These are phyloP conservation scores for Gracilaria caudata DNA, from an alignment of 23 red algal genomes.

Conservation along the genomic window DNA sequence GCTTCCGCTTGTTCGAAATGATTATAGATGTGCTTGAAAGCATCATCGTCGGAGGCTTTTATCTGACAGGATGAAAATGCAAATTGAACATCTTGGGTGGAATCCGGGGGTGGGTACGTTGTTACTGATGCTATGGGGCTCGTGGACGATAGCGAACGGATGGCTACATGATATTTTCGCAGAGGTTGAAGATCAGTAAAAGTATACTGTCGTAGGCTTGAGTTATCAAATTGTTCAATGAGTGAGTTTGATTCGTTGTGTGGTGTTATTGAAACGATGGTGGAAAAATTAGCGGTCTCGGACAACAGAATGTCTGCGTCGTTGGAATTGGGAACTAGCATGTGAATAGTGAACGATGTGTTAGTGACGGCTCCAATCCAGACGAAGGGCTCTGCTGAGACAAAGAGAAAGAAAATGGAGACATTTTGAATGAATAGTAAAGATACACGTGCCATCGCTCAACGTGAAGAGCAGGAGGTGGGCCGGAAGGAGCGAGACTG, in stretches of 20 bases:
- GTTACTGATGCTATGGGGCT: constrained; percentile 23
- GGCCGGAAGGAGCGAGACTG: background rate
- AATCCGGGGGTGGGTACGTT: constrained; percentile 15
- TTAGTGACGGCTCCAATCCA: constrained; percentile 66
- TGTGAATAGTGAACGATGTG: constrained; percentile 55
- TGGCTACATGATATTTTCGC: constrained; percentile 27
- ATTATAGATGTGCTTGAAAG: constrained; percentile 12
- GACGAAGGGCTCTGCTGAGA: constrained; percentile 25
- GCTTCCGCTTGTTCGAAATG: background rate
- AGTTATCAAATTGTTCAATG: background rate
- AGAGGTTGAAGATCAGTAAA: constrained; percentile 15
- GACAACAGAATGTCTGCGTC: constrained; percentile 35
- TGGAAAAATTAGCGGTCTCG: constrained; percentile 5
- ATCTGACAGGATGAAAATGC: constrained; percentile 50
- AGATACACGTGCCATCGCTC: background rate
- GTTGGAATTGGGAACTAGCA: background rate
- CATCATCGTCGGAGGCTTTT: background rate
- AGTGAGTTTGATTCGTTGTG: background rate
- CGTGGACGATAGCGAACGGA: constrained; percentile 5
- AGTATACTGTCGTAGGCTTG: constrained; percentile 13
- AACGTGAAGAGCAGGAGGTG: background rate
- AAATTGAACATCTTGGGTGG: constrained; percentile 20
- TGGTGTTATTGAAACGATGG: background rate
- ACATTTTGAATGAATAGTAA: background rate
- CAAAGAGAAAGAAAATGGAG: background rate